Percentiles rank a stretch among this genome's conserved stretches.
phyloP scores from a whole-genome alignment of 2,329 filamentous ascomycete genomes.

The Nemania sp. region DNA sequence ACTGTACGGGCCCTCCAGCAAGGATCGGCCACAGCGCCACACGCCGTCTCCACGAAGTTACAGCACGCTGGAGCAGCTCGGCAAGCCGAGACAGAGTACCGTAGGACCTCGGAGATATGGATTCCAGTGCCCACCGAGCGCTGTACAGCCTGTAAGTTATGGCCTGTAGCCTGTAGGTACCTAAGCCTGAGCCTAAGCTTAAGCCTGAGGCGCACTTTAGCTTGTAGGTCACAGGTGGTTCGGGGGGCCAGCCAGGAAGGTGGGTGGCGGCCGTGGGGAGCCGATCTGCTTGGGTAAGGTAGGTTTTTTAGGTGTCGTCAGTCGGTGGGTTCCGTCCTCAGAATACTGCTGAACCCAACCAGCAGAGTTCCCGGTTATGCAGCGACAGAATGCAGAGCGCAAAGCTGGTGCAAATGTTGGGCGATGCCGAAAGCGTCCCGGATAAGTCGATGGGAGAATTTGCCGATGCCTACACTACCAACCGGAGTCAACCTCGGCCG shows the following conservation, averaged over 20 bases:
- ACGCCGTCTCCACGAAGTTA: constrained; percentile 15
- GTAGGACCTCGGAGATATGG: constrained; percentile 10
- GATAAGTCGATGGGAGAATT: constrained; percentile 1
- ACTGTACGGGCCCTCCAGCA: constrained; percentile 10
- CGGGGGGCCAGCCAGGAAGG: too few relatives aligned
- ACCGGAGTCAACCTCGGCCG: not conserved
- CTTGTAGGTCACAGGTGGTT: too few relatives aligned
- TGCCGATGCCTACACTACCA: constrained; percentile 13
- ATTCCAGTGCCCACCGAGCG: too few relatives aligned
- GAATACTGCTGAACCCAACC: constrained; percentile 8
- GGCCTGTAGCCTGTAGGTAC: too few relatives aligned
- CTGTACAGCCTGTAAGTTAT: too few relatives aligned
- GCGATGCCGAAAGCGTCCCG: constrained; percentile 7
- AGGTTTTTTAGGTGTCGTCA: too few relatives aligned
- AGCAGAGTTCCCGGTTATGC: not conserved
- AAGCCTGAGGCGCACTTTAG: too few relatives aligned
- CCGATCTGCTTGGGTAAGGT: not conserved
- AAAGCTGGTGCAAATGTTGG: not conserved
- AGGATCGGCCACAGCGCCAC: constrained; percentile 12
- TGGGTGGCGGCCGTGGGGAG: too few relatives aligned
- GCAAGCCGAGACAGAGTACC: constrained; percentile 12
- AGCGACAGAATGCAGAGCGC: not conserved
- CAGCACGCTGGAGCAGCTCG: constrained; percentile 5
- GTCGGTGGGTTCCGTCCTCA: too few relatives aligned
- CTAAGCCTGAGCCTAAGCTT: too few relatives aligned